Conservation (phyloP, 768 basidiomycete species). For the Podaxis sp. region DNA sequence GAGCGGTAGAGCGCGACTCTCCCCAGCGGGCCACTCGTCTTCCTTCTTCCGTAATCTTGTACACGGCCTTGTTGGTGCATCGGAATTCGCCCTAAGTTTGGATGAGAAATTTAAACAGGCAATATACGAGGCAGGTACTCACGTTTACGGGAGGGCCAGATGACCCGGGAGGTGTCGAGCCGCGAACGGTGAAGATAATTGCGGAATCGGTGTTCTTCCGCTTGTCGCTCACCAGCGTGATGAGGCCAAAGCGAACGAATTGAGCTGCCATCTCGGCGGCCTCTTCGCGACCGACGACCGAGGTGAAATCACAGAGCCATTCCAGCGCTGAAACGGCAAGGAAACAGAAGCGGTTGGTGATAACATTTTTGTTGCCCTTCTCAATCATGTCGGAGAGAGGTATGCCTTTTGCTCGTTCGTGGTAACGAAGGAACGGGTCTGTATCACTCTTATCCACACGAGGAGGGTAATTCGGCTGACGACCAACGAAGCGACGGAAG, state of each 20-base stretch:
- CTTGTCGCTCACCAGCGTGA: constrained; percentile 87
- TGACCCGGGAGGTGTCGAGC: constrained; percentile 71
- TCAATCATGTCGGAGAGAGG: constrained; percentile 72
- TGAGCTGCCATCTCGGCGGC: constrained; percentile 98
- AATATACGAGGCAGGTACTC: constrained; percentile 29
- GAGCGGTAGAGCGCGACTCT: constrained; percentile 33
- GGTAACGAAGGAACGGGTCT: constrained; percentile 71
- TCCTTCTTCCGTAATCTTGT: constrained; percentile 93
- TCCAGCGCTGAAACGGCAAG: constrained; percentile 85
- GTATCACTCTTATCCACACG: constrained; percentile 40
- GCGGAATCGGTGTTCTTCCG: constrained; percentile 90
- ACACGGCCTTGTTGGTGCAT: constrained; percentile 93
- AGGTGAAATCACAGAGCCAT: constrained; percentile 98
- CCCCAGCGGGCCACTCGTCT: constrained; percentile 87
- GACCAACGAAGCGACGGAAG: constrained; percentile 93
- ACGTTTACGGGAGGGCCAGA: constrained; percentile 63
- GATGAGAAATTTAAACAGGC: constrained; percentile 20
- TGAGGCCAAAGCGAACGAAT: constrained; percentile 93
- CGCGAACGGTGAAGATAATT: constrained; percentile 90
- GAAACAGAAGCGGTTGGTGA: constrained; percentile 73
- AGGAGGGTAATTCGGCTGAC: constrained; percentile 75
- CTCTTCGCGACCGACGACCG: constrained; percentile 93
- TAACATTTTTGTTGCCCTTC: constrained; percentile 51
- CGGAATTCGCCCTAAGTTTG: constrained; percentile 76
- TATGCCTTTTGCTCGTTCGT: constrained; percentile 77